Evolutionary conservation across 352 stramenopile species (phyloP), one percentile per base, ranked within the genome.

Genomic region (Globisporangium perplexum): DNA sequence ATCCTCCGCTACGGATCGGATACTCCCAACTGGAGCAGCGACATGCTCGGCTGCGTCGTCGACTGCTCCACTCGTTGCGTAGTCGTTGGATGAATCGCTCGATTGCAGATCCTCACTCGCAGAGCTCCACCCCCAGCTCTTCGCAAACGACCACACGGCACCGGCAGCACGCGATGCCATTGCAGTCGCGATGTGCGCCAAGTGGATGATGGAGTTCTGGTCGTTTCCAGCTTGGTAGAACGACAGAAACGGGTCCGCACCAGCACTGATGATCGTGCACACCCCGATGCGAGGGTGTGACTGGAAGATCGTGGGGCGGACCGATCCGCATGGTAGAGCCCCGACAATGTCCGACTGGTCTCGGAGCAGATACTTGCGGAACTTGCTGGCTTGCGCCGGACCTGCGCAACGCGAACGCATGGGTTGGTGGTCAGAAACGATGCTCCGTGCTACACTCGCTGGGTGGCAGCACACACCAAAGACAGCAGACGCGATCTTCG

Each of bases 151-250:
- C 83, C 83, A 94, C 31, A 91, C 70, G 17, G 81, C 83, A 1
- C 83, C 83, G 3, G 81, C 81, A 33, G 83, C 83, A 60, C 63
- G 73, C 17, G 79, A 86, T 4, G 81, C 83, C 47, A 94, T 90
- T 0, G 82, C 83, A 7, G 73, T 90, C 10, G 83, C 83, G 55
- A 94, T 89, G 58, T 94, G 83, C 7, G 83, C 83, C 53, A 94
- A 72, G 41, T 91, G 83, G 48, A 94, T 88, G 55, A 92, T 88
- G 33, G 83, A 94, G 45, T 90, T 92, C 48, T 90, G 81, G 52
- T 94, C 83, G 30, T 89, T 89, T 2, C 81, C 83, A 6, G 83
- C 83, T 33, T 91, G 83, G 47, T 92, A 92, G 44, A 94, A 94
- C 11, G 79, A 74, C 10, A 94, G 55, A 48, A 92, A 90, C 0